Evolutionary conservation across 2,329 filamentous ascomycete genomes (phyloP), one percentile per base, ranked within the genome.

Genomic region (Sclerotinia glacialis): DNA sequence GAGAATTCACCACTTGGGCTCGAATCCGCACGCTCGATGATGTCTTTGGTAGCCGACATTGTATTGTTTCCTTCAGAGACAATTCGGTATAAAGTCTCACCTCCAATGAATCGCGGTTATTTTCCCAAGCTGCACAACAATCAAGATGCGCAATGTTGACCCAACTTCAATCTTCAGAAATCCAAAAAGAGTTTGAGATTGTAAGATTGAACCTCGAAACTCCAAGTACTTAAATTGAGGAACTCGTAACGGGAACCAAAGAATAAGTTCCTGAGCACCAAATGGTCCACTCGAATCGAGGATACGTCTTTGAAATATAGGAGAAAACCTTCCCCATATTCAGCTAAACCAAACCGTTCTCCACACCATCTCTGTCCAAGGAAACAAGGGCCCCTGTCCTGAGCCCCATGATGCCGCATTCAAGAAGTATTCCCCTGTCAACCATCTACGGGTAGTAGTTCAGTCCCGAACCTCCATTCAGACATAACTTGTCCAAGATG

Each of bases 21-120:
- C 12, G 63, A 59, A 28, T 47, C 42, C 40, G 59, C 55, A 21
- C 37, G 50, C 61, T 56, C 61, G 16, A 64, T 50, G 23, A 42
- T 11, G 28, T 14, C 31, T 18, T 42, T 40, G 21, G 52, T 59
- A 14, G 44, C 37, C 18, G 62, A 28, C 62, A 65, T 65, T 37
- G 9, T 59, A 16, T n/a, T 18, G 21, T 8, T 8, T 58, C 26
- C 11, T 28, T 26, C 26, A 16, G 7, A 12, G 21, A 49, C 6
- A 47, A 37, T 16, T 26, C n/a, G 21, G 37, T 64, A 42, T 40
- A 14, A 26, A 49, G n/a, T 40, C 26, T 37, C 28, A 50, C 34
- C 23, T 21, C 46, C 26, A 40, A 28, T 52, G 31, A 21, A 44
- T 44, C 16, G 9, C 21, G 28, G n/a, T 7, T 31, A 34, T 37